Percentiles rank a stretch among this genome's conserved stretches.
Evolutionary conservation across 331 rosid species (phyloP).

Genomic region (Malus hybrid): DNA sequence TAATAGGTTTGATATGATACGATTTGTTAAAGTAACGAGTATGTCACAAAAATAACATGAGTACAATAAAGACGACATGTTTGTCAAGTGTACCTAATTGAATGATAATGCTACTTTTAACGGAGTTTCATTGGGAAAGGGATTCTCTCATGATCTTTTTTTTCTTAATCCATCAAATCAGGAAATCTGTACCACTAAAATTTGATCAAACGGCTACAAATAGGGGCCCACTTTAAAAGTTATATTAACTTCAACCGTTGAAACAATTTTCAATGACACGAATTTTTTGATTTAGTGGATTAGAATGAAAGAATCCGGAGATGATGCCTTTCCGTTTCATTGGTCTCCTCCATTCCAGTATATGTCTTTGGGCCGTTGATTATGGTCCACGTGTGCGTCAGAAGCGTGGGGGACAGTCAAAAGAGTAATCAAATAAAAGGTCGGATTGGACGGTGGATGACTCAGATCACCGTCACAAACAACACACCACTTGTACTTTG

Average conservation of each 20-base stretch:
- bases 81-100: too few relatives aligned
- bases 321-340: too few relatives aligned
- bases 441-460: background rate
- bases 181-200: fast-evolving
- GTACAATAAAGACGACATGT: too few relatives aligned
- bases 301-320: too few relatives aligned
- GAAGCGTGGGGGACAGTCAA: background rate
- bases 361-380: background rate
- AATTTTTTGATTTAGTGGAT: too few relatives aligned
- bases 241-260: fast-evolving
- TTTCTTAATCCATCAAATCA: fast-evolving
- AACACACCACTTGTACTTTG: background rate
- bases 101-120: too few relatives aligned
- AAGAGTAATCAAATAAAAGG: background rate
- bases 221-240: fast-evolving
- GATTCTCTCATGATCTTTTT: fast-evolving
- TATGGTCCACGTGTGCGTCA: background rate
- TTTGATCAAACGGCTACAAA: fast-evolving
- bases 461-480: background rate
- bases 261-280: fast-evolving
- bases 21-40: too few relatives aligned
- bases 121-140: background rate
- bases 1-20: too few relatives aligned
- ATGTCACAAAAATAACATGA: too few relatives aligned
- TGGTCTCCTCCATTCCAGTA: too few relatives aligned